Base-by-base conservation (phyloP, 331 rosid species). In the Acacia concinna region DNA sequence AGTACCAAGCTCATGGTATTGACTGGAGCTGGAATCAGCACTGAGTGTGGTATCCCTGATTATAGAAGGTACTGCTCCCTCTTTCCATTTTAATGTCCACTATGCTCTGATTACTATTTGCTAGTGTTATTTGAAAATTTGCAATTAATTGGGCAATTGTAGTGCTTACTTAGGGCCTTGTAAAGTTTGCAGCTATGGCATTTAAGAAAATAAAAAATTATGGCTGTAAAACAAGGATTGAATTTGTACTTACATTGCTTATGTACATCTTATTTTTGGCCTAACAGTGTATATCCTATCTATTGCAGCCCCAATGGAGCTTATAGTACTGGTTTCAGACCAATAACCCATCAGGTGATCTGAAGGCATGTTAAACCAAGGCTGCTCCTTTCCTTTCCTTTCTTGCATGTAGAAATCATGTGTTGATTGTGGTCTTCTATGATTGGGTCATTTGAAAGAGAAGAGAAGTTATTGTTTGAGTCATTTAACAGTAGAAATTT, bases 341-440 rank as follows among this genome's bases (percentile, higher is more conserved):
- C 98, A 70, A 94, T 94, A 86, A 94, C 98, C 18, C 98, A 94
- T 87, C 98, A 94, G 98, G 98, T 94, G 91, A 92, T 87, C 88
- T 80, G 81, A 89, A 85, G 88, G 85, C 96, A 84, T 47, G 81
- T 75, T 82, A 67, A 77, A 49, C 73, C 54, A 15, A 74, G 87
- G 75, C 79, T 66, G 15, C 59, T 79, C 78, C 70, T 59, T 69
- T 28, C 4, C 64, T 46, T 35, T 65, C 30, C 31, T 57, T 27
- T 76, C 13, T 44, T 40, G 37, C 74, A 71, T 12, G 27, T 79
- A 57, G 65, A 75, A 75, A 79, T 76, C 79, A 56, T 37, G 74
- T 78, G 28, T 51, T 77, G 64, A 60, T 68, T 62, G 49, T 62
- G 20, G 74, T 44, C 34, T 78, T 80, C 49, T 62, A 60, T 81